Evolutionary conservation across 1,284 basidiomycete genomes (phyloP), one percentile per base, ranked within the genome.

Genomic region (Heterobasidion parviporum): DNA sequence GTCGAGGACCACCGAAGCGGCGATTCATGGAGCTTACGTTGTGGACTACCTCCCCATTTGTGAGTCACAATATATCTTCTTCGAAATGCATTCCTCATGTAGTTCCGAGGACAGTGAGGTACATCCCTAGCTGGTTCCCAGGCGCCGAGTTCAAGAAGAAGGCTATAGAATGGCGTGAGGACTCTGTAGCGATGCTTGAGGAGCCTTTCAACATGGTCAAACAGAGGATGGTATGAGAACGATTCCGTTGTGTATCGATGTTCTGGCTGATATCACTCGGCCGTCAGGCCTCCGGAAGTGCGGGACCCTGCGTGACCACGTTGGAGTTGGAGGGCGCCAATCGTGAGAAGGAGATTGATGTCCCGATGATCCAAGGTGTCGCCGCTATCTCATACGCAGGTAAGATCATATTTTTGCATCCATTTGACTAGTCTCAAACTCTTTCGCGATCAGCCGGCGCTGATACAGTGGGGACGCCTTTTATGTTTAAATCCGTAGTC

Each of bases 111-210:
- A 49, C 62, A 56, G 62, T 76, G 41, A 68, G 67, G 51, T 65
- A 74, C 53, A 57, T 77, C 12, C 75, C 75, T 0, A 59, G 54
- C 2, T 77, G 74, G 74, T 61, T 75, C 49, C 74, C 75, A 1
- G 75, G 75, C 1, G 69, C 72, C 0, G 65, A 64, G 0, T 78
- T 79, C 71, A 63, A 71, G n/a, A 72, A 72, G 18, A 74, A 75
- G 47, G 78, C 72, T 0, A 70, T 65, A 63, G 70, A 60, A 44
- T 68, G 68, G 64, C 61, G 60, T 50, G 52, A 57, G 33, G 16
- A 38, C 34, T 6, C 56, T 3, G 33, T 49, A n/a, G 36, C 44
- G 60, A 55, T 57, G 49, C 55, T 52, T 10, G 35, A 61, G 10
- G 34, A 35, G 6, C 52, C 43, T 6, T 33, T 43, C 10, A 7